Evolutionary conservation across 2,329 filamentous ascomycete species (phyloP).

Genomic region (Geosmithia putterillii): DNA sequence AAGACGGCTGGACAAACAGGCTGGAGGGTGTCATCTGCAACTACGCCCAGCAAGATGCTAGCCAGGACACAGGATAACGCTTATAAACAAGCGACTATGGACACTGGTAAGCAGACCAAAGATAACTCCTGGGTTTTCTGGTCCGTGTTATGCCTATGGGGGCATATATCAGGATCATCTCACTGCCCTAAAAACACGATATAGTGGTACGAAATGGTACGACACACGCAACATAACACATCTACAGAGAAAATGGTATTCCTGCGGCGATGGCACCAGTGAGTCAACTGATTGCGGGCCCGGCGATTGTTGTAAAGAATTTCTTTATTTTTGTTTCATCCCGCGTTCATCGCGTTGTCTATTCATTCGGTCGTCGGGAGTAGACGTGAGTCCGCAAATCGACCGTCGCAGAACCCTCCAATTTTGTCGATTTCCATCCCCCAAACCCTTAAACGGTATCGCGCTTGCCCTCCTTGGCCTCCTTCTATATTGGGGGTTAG

Average conservation of each 20-base stretch:
- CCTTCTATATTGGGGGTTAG: conserved; percentile 58
- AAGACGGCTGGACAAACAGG: too few relatives aligned
- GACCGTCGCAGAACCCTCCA: neutral
- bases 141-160: too few relatives aligned
- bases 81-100: neutral
- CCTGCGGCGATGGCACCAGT: too few relatives aligned
- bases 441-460: conserved; percentile 57
- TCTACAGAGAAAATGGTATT: too few relatives aligned
- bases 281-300: neutral
- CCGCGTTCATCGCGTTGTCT: neutral
- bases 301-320: neutral
- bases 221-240: too few relatives aligned
- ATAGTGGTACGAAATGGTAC: too few relatives aligned
- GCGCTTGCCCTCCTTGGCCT: conserved; percentile 92
- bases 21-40: too few relatives aligned
- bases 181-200: too few relatives aligned
- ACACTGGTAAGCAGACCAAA: neutral
- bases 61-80: neutral
- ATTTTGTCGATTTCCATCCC: neutral
- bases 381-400: neutral
- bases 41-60: too few relatives aligned
- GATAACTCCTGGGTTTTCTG: too few relatives aligned
- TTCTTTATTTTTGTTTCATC: neutral
- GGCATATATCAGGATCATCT: too few relatives aligned
- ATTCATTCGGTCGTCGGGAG: neutral